Evolutionary conservation across 768 basidiomycete genomes (phyloP), one percentile per base, ranked within the genome.

Genomic region (Boletus rufocinnamomeus): DNA sequence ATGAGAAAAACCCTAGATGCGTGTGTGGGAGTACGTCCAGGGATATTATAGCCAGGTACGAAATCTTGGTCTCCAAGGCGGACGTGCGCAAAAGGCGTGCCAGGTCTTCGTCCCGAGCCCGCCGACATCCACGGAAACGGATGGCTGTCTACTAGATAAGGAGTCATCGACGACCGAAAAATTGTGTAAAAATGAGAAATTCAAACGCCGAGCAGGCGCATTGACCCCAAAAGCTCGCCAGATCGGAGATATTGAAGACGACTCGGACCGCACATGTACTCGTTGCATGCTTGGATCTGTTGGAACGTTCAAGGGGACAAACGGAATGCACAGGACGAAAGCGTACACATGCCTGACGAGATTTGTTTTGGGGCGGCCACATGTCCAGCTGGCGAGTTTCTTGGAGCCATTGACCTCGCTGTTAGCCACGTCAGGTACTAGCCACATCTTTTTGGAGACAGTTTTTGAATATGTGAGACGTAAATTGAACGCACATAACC

Each of bases 11-110:
- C 64, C 69, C 68, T 62, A 49, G 44, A 66, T 58, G 54, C 40
- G 46, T 54, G 47, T 59, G 62, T 69, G 57, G 50, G 38, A 49
- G 58, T 45, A 53, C 62, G 49, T 57, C 50, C 56, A 58, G 48
- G 51, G 56, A 61, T 56, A 50, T 50, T 17, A 37, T 35, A 30
- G 38, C 6, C 45, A 41, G 56, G 54, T 50, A 59, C 59, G 62
- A 66, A 62, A 66, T 50, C 35, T 63, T 52, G 65, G 60, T 19
- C 38, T 58, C 51, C 45, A 59, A 62, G 56, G 50, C 59, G 53
- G 61, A 59, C 69, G 64, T 57, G 52, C 66, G 63, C 69, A 71
- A 72, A 64, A 59, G 68, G 69, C 70, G 64, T 71, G 69, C 63
- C 50, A 57, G 41, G 45, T 40, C 63, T 67, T 55, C 62, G n/a